Evolutionary conservation across 495 filamentous ascomycete species (phyloP).

Genomic region (Darksidea phi): DNA sequence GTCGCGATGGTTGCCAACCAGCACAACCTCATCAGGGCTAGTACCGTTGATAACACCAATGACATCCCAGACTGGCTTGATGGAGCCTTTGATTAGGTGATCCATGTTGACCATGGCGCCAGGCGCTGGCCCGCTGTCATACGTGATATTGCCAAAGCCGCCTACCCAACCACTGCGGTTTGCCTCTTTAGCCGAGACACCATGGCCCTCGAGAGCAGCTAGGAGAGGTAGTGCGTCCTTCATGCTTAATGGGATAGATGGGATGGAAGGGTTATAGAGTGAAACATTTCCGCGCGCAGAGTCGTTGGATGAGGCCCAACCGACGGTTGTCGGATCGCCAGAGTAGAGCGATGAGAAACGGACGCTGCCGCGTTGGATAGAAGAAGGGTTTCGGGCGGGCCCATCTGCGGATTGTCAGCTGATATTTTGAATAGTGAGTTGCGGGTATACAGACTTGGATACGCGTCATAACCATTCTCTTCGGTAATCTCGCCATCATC

Average conservation of each 20-base stretch:
- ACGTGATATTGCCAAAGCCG: slow-evolving; percentile 35
- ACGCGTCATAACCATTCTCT: slow-evolving; percentile 39
- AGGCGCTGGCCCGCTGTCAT: slow-evolving; percentile 38
- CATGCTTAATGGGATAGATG: slow-evolving; percentile 40
- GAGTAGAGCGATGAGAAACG: slow-evolving; percentile 39
- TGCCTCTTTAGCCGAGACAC: slow-evolving; percentile 35
- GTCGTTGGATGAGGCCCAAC: slow-evolving; percentile 37
- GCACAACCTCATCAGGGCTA: slow-evolving; percentile 34
- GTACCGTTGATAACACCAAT: slow-evolving; percentile 43
- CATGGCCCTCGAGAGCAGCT: slow-evolving; percentile 38
- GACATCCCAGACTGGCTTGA: slow-evolving; percentile 40
- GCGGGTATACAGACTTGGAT: slow-evolving; percentile 24
- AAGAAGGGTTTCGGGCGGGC: slow-evolving; percentile 38
- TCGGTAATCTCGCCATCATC: slow-evolving; percentile 41
- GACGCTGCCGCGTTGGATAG: slow-evolving; percentile 38
- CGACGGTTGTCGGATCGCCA: slow-evolving; percentile 41
- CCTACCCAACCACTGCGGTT: slow-evolving; percentile 39
- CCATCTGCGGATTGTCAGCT: slow-evolving; percentile 28
- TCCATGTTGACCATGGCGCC: slow-evolving; percentile 30
- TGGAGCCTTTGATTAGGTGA: slow-evolving; percentile 35
- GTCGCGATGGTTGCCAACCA: slow-evolving; percentile 31
- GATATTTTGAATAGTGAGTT: neutral
- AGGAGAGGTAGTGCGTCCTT: slow-evolving; percentile 39
- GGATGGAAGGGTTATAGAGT: slow-evolving; percentile 36
- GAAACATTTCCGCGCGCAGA: slow-evolving; percentile 28